Conservation (phyloP, 2,329 filamentous ascomycete genomes). For the Penicillium oxalicum region DNA sequence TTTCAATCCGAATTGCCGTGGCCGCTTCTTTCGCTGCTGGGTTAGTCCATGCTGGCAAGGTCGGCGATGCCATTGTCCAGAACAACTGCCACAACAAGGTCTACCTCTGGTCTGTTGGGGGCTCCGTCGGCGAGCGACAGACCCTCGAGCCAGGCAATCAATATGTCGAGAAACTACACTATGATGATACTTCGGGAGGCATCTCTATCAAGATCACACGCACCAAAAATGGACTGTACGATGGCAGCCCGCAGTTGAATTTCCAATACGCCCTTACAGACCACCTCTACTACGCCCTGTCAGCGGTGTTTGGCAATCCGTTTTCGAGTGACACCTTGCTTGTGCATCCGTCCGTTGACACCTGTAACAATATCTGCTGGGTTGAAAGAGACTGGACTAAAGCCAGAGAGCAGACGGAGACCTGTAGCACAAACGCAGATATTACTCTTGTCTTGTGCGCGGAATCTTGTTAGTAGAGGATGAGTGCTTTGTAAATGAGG, state of each 20-base stretch:
- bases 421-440: constrained; percentile 21
- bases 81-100: constrained; percentile 35
- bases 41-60: constrained; percentile 17
- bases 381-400: constrained; percentile 23
- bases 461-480: constrained; percentile 15
- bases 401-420: constrained; percentile 27
- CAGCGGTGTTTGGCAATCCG: constrained; percentile 39
- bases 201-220: constrained; percentile 40
- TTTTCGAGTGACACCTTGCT: constrained; percentile 28
- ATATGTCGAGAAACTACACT: constrained; percentile 34
- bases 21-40: constrained; percentile 18
- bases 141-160: constrained; percentile 26
- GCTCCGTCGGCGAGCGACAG: constrained; percentile 25
- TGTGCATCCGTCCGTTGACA: constrained; percentile 20
- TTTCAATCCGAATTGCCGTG: constrained; percentile 24
- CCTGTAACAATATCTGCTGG: constrained; percentile 30
- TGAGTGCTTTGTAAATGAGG: too few species aligned
- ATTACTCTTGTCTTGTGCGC: constrained; percentile 30
- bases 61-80: constrained; percentile 33
- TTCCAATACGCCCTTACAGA: constrained; percentile 39
- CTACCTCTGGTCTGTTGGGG: constrained; percentile 38
- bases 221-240: constrained; percentile 30
- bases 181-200: constrained; percentile 35
- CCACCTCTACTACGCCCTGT: constrained; percentile 40
- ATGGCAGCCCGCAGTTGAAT: constrained; percentile 34